phyloP scores from a whole-genome alignment of 352 stramenopile genomes.

The Aphanomyces cochlioides region DNA sequence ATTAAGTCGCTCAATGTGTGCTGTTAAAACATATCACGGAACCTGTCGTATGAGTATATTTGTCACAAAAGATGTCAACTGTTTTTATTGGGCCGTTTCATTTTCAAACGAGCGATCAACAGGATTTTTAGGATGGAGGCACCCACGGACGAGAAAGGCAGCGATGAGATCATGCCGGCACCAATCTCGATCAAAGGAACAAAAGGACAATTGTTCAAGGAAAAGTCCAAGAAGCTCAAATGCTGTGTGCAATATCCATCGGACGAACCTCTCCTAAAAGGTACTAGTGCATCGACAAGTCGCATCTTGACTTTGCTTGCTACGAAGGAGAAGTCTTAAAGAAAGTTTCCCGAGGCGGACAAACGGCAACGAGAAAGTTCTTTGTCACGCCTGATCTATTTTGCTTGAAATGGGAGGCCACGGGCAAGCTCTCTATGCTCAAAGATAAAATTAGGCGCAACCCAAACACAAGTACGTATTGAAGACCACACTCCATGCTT shows the following conservation, averaged over 20 bases:
- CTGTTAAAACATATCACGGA: too few species aligned
- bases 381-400: slow-evolving; percentile 13
- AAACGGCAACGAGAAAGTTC: slow-evolving; percentile 1
- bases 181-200: not conserved
- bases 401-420: slow-evolving; percentile 21
- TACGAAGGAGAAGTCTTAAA: slow-evolving; percentile 19
- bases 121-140: too few species aligned
- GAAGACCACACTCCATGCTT: not conserved
- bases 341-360: slow-evolving; percentile 4
- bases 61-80: too few species aligned
- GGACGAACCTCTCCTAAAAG: slow-evolving; percentile 15
- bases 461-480: slow-evolving; percentile 7
- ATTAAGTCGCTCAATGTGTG: too few species aligned
- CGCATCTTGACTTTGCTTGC: not conserved
- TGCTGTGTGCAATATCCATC: not conserved
- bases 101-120: not conserved
- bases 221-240: slow-evolving; percentile 1
- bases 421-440: slow-evolving; percentile 12
- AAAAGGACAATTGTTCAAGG: slow-evolving; percentile 20
- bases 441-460: slow-evolving; percentile 15
- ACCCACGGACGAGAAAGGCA: not conserved
- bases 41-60: too few species aligned
- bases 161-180: not conserved
- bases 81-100: too few species aligned
- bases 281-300: not conserved